Percentiles rank a stretch among this genome's conserved stretches.
Conservation (phyloP, 2,329 filamentous ascomycete genomes). For the Harringtonia aguacate region DNA sequence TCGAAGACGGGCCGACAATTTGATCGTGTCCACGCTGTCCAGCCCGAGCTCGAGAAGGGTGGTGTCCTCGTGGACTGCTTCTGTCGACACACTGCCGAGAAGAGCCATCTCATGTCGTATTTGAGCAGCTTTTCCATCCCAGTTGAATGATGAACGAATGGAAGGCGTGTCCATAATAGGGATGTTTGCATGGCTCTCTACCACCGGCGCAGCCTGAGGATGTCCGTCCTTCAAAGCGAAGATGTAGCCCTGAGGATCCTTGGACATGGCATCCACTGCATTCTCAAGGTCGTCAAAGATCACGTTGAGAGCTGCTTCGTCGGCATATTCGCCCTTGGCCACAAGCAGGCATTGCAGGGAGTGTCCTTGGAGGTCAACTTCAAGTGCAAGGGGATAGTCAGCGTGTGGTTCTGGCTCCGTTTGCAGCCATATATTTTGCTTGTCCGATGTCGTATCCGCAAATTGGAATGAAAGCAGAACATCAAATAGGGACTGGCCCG, state of each 20-base stretch:
- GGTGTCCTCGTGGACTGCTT: constrained; percentile 43
- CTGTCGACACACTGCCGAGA: constrained; percentile 42
- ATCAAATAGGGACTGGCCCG: constrained; percentile 58
- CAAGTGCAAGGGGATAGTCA: constrained; percentile 71
- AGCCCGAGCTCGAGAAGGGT: constrained; percentile 75
- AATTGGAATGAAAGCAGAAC: constrained; percentile 74
- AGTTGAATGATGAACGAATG: constrained; percentile 36
- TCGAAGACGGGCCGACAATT: constrained; percentile 62
- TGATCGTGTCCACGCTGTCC: constrained; percentile 88
- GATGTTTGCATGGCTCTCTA: too few relatives aligned
- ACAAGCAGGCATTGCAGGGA: constrained; percentile 47
- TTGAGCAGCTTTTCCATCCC: constrained; percentile 40
- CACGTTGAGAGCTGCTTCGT: constrained; percentile 17
- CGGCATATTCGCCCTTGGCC: constrained; percentile 33
- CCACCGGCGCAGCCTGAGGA: too few relatives aligned
- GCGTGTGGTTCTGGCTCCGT: constrained; percentile 35
- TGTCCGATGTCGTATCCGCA: constrained; percentile 16
- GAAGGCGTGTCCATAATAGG: background rate
- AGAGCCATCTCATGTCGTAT: constrained; percentile 53
- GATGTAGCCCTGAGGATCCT: constrained; percentile 2
- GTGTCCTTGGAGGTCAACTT: constrained; percentile 50
- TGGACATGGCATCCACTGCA: constrained; percentile 16
- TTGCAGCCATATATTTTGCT: constrained; percentile 38
- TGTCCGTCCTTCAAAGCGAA: background rate
- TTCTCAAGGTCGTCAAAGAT: constrained; percentile 30